These are phyloP conservation scores for Boletus fagicola DNA, from an alignment of 768 basidiomycete species.

Conservation along the genomic window DNA sequence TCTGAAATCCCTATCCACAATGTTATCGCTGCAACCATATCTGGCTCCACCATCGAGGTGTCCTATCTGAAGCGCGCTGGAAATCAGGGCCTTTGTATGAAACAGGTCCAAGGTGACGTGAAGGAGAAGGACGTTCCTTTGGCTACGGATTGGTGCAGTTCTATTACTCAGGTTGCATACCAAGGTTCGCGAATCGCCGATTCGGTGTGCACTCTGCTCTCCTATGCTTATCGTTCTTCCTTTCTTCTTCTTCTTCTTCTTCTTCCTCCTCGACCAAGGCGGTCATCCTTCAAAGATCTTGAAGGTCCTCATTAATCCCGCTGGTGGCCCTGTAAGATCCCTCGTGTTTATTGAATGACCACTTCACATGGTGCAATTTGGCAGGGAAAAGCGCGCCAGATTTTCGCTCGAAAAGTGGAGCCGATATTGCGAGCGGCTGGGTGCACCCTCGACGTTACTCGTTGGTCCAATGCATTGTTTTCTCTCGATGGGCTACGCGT, in stretches of 20 bases:
- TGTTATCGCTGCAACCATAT: slow-evolving; percentile 52
- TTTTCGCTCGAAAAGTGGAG: slow-evolving; percentile 59
- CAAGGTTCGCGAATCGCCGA: slow-evolving; percentile 39
- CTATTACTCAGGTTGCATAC: slow-evolving; percentile 59
- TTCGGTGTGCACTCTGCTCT: not conserved
- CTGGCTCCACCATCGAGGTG: slow-evolving; percentile 41
- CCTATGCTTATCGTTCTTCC: slow-evolving; percentile 3
- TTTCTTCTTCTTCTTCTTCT: not conserved
- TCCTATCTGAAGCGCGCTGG: slow-evolving; percentile 50
- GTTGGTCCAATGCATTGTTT: slow-evolving; percentile 41
- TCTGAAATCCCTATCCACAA: slow-evolving; percentile 43
- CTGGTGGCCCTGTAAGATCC: slow-evolving; percentile 66
- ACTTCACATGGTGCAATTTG: not conserved
- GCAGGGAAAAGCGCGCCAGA: slow-evolving; percentile 59
- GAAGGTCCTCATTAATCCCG: slow-evolving; percentile 75
- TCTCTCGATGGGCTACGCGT: not conserved
- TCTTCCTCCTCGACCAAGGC: slow-evolving; percentile 32
- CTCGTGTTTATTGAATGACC: not conserved
- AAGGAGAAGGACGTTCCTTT: slow-evolving; percentile 32
- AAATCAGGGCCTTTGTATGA: slow-evolving; percentile 39
- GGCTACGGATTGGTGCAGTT: slow-evolving; percentile 51
- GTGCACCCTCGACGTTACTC: slow-evolving; percentile 57
- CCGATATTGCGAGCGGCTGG: slow-evolving; percentile 71
- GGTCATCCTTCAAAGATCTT: slow-evolving; percentile 55
- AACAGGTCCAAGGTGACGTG: slow-evolving; percentile 43